Base-by-base conservation (phyloP, 371 early-diverging fungal genomes). In the Rhizopus microsporus region DNA sequence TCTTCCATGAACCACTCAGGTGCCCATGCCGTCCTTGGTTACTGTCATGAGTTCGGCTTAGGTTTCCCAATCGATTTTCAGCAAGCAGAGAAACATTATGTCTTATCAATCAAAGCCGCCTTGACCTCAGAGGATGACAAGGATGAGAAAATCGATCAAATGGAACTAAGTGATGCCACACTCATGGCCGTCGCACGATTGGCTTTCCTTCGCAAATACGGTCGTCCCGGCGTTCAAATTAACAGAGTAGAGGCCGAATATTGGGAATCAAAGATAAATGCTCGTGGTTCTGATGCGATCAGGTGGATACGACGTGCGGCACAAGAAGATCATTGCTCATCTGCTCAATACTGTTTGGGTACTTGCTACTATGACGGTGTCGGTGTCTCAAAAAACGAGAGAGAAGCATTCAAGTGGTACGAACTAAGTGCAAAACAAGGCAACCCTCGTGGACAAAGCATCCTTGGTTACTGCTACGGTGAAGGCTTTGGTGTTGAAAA, bases 21-120 rank as follows among this genome's bases (percentile, higher is more conserved):
- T 31, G 81, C 87, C 3, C 69, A 69, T 30, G 84, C 81, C 7
- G 68, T 84, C 1, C 71, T 87, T 29, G 88, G 85, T 13, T 88
- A 87, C 51, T 88, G 88, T 56, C 80, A 78, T 68, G 97, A 96
- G 63, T 93, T 93, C 73, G 93, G 91, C 0, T 71, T 91, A 7
- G 93, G 92, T 5, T 60, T 77, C 5, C 54, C 60, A 6, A 69
- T 63, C 13, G 82, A 91, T 59, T 84, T 78, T 65, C 65, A 65
- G 17, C 42, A 54, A n/a, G 70, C 89, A 23, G 93, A 92, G 51
- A 54, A 58, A 10, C 66, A 80, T 45, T 91, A 93, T 63, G 39
- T 82, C 5, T 17, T 56, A 31, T 55, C 67, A 13, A 49, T 57
- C 49, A 60, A 61, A 29, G 51, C 35, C 7, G 37, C 23, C 12